Base-by-base conservation (phyloP, 805 yeast genomes). In the Priceomyces medius region DNA sequence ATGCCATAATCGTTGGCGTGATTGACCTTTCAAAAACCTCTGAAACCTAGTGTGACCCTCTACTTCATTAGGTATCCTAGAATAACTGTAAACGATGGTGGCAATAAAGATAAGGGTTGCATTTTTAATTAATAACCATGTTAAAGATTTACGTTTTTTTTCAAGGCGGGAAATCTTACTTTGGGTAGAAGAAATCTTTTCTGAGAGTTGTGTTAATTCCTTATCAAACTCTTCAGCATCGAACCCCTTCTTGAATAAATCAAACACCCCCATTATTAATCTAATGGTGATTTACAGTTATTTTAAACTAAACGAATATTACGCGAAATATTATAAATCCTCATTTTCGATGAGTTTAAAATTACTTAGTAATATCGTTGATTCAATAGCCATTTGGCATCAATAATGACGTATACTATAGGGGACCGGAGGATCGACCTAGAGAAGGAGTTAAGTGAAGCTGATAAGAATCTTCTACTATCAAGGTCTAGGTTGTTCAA, bases 371-470 rank as follows among this genome's bases (percentile, higher is more conserved):
- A n/a, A n/a, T n/a, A n/a, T n/a, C n/a, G n/a, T n/a, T n/a, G n/a
- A n/a, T n/a, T n/a, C n/a, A n/a, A n/a, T 14, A 20, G 8, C 6
- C 10, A 31, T 12, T 16, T n/a, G 12, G 26, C 14, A 23, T 18
- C 17, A 23, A 31, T 12, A 10, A 68, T 68, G 73, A 60, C 71
- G 2, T 68, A 68, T 43, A 58, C 65, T n/a, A 61, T 68, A 38
- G 74, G 71, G 6, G 68, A 63, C 47, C 44, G 59, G 18, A 45
- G 43, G 37, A 55, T 68, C 28, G 44, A 56, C 14, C 42, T 68
- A 26, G 59, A 56, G 35, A 38, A 47, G 2, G 45, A 45, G 31
- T 33, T 59, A 12, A 27, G 50, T 7, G 54, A 51, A 10, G 49
- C 50, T 13, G 71, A 67, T 37, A 49, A 46, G 44, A 46, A 45